Evolutionary conservation across 352 stramenopile species (phyloP).

Genomic region (Pythium periplocum): DNA sequence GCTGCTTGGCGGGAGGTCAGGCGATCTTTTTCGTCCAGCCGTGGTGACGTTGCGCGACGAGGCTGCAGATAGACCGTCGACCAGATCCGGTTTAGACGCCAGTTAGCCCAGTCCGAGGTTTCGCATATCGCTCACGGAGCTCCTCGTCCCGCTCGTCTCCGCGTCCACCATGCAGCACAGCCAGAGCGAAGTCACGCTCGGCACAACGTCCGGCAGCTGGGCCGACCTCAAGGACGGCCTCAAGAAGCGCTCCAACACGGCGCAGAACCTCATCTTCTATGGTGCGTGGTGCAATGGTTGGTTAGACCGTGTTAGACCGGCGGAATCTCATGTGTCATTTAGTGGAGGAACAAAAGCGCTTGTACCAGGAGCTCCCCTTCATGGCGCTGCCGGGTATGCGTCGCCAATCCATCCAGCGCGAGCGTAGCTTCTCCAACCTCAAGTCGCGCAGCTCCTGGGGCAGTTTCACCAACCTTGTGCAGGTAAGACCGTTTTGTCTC

Average conservation of each 20-base stretch:
- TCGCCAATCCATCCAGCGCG: conserved; percentile 37
- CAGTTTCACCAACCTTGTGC: conserved; percentile 35
- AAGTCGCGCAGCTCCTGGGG: conserved; percentile 38
- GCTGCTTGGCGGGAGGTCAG: too few species aligned
- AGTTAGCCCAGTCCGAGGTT: too few species aligned
- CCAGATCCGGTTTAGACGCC: too few species aligned
- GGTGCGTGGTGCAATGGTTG: conserved; percentile 15
- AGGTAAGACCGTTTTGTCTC: not conserved
- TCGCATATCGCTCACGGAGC: too few species aligned
- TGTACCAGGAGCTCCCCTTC: conserved; percentile 42
- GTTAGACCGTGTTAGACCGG: not conserved
- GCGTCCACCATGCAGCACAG: conserved; percentile 31
- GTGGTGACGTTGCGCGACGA: too few species aligned
- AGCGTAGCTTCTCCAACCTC: conserved; percentile 43
- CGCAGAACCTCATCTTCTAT: conserved; percentile 44
- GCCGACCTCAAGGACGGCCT: conserved; percentile 40
- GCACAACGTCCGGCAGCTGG: conserved; percentile 29
- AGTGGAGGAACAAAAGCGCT: conserved; percentile 41
- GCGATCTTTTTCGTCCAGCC: too few species aligned
- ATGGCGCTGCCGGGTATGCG: conserved; percentile 39
- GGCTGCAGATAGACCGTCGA: too few species aligned
- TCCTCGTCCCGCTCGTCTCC: too few species aligned
- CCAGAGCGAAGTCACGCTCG: conserved; percentile 38
- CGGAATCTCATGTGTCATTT: conserved; percentile 1
- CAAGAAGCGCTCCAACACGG: conserved; percentile 44